These are phyloP conservation scores for Pulveroboletus sp. DNA, from an alignment of 768 basidiomycete genomes.

Conservation along the genomic window DNA sequence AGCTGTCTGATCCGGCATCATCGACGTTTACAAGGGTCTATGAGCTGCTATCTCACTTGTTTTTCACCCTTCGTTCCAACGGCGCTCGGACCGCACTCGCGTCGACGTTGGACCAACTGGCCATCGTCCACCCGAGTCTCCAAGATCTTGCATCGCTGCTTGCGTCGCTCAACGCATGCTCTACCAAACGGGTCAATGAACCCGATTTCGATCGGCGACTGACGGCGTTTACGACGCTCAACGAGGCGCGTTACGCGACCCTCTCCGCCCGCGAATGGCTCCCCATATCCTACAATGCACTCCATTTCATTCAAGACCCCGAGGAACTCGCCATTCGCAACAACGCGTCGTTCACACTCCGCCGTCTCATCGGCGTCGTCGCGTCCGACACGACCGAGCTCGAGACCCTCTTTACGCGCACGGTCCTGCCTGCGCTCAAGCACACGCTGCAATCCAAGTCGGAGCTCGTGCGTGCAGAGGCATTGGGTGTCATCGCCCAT, in stretches of 20 bases:
- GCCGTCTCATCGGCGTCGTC: conserved; percentile 68
- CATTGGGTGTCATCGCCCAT: conserved; percentile 74
- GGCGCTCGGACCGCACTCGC: conserved; percentile 69
- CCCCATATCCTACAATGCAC: conserved; percentile 77
- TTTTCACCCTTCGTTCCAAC: conserved; percentile 73
- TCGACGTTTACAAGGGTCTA: conserved; percentile 51
- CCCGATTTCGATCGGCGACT: conserved; percentile 90
- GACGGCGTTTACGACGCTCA: conserved; percentile 68
- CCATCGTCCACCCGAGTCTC: conserved; percentile 40
- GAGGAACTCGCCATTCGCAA: conserved; percentile 84
- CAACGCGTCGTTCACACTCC: conserved; percentile 73
- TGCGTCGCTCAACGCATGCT: conserved; percentile 81
- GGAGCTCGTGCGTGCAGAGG: conserved; percentile 85
- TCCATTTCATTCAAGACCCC: conserved; percentile 86
- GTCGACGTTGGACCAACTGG: conserved; percentile 56
- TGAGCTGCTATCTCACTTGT: conserved; percentile 68
- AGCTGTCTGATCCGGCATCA: conserved; percentile 47
- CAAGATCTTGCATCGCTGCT: conserved; percentile 51
- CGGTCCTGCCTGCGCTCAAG: conserved; percentile 76
- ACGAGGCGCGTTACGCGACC: conserved; percentile 56
- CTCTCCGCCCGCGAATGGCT: conserved; percentile 68
- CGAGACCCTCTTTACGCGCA: conserved; percentile 56
- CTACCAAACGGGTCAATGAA: conserved; percentile 78
- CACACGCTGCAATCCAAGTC: conserved; percentile 74
- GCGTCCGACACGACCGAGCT: conserved; percentile 41